Conservation (phyloP, 495 filamentous ascomycete species). For the Penicillium goetzii region DNA sequence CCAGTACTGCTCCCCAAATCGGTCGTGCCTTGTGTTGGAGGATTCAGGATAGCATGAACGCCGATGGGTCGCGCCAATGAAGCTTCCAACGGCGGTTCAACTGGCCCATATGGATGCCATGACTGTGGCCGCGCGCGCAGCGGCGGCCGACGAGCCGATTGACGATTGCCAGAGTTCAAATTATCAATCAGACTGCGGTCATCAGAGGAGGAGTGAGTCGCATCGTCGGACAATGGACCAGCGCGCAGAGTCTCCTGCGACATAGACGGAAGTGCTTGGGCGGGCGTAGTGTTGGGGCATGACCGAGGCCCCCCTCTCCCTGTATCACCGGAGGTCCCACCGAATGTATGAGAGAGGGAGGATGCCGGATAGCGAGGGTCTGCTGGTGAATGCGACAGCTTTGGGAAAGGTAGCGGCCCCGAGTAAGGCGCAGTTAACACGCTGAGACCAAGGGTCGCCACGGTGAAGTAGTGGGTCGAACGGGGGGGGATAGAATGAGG, state of each 20-base stretch:
- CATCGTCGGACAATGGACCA: constrained; percentile 38
- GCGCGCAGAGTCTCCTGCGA: constrained; percentile 48
- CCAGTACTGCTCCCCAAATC: constrained; percentile 26
- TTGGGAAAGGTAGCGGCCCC: constrained; percentile 35
- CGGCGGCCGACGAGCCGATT: constrained; percentile 31
- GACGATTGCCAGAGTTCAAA: constrained; percentile 29
- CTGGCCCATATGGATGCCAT: constrained; percentile 46
- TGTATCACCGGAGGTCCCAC: constrained; percentile 40
- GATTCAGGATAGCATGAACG: constrained; percentile 57
- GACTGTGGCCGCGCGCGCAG: constrained; percentile 40
- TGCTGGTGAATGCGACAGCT: constrained; percentile 38
- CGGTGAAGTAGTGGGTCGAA: constrained; percentile 32
- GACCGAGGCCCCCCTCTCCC: constrained; percentile 48
- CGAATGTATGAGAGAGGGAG: constrained; percentile 46
- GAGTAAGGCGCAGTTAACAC: constrained; percentile 38
- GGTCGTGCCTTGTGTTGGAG: constrained; percentile 37
- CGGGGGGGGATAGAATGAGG: constrained; percentile 3
- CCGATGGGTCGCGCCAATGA: constrained; percentile 50
- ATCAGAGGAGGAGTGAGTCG: constrained; percentile 23
- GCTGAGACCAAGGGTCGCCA: constrained; percentile 51
- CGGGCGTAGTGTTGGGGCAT: constrained; percentile 46
- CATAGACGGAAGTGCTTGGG: constrained; percentile 50
- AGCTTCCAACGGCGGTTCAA: constrained; percentile 44
- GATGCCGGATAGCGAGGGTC: constrained; percentile 38
- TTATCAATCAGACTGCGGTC: constrained; percentile 36